Base-by-base conservation (phyloP, 2,329 filamentous ascomycete species). In the Aspergillus bombycis region DNA sequence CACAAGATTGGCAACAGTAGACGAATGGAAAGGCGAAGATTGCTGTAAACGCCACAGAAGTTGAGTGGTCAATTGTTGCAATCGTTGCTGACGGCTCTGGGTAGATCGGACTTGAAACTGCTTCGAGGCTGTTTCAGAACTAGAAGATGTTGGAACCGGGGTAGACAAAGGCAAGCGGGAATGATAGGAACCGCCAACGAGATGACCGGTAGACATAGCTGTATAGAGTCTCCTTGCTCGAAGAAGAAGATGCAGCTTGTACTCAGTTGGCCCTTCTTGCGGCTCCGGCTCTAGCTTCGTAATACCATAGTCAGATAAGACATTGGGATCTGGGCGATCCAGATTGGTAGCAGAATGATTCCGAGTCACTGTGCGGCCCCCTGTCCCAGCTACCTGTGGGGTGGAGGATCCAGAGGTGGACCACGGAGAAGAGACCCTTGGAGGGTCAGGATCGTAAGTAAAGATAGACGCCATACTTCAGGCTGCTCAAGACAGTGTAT, bases 21-120 rank as follows among this genome's bases (percentile, higher is more conserved):
- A 91, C 1, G 91, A 88, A 79, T 97, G 94, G 75, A 96, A 92
- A 0, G 93, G 92, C 10, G 92, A 96, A 1, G 94, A 97, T 76
- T 99, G 95, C 75, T 98, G 94, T 62, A 99, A 79, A 56, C 95
- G 87, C 95, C 95, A 99, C 8, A 99, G 82, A 28, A 99, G 83
- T 77, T 99, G 95, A 0, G 95, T 99, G 0, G 94, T 99, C 66
- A 99, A 81, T 72, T 97, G 93, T 73, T 97, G 90, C 19, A 98
- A 84, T 53, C 95, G 87, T 69, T 93, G 88, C 76, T 97, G 93
- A 28, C 93, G 89, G 32, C 89, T 89, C 71, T 94, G 89, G 53
- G 80, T 88, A 1, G 88, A 88, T 10, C 85, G 82, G 65, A 77
- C 72, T 62, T 76, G 80, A 48, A 78, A 74, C 9, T 79, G 75